These are phyloP conservation scores for Kwoniella botswanensis DNA, from an alignment of 768 basidiomycete species.

Conservation along the genomic window DNA sequence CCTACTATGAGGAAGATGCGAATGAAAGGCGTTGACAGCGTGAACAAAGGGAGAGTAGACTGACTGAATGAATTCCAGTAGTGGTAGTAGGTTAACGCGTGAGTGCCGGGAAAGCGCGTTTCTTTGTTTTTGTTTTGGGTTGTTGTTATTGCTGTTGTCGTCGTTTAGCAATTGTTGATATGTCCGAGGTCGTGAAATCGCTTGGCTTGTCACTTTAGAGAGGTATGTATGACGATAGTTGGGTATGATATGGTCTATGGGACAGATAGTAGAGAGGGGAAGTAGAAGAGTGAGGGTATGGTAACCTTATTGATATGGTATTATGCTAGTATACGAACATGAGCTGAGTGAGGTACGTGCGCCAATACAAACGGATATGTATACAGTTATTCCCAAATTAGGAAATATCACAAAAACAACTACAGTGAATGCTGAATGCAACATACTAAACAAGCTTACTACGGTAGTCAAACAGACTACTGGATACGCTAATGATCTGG, in stretches of 20 bases:
- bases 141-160: background rate
- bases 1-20: background rate
- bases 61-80: background rate
- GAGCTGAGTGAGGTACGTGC: background rate
- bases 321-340: background rate
- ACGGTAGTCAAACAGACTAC: background rate
- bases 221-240: background rate
- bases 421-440: background rate
- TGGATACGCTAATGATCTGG: no score
- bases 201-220: background rate
- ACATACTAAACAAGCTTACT: background rate
- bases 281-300: background rate
- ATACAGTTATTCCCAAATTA: background rate
- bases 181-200: background rate
- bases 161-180: background rate
- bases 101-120: background rate
- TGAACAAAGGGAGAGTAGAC: background rate
- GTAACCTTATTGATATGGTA: background rate
- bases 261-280: background rate
- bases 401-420: background rate
- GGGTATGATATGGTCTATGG: background rate
- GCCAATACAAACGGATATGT: background rate
- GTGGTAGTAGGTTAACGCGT: background rate
- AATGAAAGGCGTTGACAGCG: background rate
- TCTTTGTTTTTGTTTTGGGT: background rate